phyloP scores from a whole-genome alignment of 1,284 basidiomycete genomes.

The Apiotrichum domesticum region DNA sequence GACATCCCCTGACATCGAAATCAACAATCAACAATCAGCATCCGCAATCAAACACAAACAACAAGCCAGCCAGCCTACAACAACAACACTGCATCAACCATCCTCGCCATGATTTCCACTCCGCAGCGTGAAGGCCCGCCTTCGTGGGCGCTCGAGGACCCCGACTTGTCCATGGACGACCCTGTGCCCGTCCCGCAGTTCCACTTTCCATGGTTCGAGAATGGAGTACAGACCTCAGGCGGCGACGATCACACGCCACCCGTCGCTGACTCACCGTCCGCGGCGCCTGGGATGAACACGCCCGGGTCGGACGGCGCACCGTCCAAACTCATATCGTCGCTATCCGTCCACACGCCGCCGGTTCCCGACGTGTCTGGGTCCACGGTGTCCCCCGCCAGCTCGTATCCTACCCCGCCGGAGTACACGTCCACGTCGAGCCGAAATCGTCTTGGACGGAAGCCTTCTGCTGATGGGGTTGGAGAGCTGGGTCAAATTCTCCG shows the following conservation, averaged over 20 bases:
- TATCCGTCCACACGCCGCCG: no score
- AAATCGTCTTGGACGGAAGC: no score
- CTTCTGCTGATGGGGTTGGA: neutral
- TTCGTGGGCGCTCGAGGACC: neutral
- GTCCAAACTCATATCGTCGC: no score
- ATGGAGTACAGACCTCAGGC: no score
- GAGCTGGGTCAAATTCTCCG: neutral
- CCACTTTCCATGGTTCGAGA: neutral
- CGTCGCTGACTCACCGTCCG: neutral
- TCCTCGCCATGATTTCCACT: neutral
- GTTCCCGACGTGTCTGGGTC: no score
- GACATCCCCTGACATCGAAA: no score
- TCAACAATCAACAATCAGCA: no score
- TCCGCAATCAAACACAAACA: no score
- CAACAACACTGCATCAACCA: neutral
- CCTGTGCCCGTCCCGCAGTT: neutral
- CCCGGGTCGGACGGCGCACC: neutral
- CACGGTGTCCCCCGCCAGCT: neutral
- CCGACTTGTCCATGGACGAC: neutral
- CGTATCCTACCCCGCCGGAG: slow-evolving; percentile 1
- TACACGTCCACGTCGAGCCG: neutral
- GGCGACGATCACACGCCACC: neutral
- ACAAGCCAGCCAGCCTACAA: neutral
- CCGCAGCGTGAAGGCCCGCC: neutral
- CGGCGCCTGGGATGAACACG: neutral